phyloP scores from a whole-genome alignment of 192 early-diverging fungal genomes.

The Helicostylum pulchrum region DNA sequence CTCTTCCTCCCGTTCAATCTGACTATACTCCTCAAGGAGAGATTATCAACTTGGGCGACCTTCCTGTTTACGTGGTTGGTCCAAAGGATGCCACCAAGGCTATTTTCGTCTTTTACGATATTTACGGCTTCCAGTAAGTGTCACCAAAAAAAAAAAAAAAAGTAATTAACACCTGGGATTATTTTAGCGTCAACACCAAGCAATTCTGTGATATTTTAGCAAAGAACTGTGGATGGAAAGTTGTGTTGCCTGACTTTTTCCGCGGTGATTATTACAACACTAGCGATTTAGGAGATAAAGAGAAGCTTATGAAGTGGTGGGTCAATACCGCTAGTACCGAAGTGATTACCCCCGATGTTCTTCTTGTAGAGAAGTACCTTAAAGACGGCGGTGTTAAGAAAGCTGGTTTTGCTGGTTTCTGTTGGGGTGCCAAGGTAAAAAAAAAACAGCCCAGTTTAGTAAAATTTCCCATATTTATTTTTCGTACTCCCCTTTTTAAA shows the following conservation, averaged over 20 bases:
- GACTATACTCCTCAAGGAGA: constrained; percentile 30
- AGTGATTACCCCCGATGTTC: constrained; percentile 13
- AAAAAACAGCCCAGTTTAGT: too few relatives aligned
- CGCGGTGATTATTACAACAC: constrained; percentile 39
- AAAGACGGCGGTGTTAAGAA: constrained; percentile 38
- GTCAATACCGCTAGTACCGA: background rate
- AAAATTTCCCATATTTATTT: background rate
- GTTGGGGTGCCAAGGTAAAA: constrained; percentile 63
- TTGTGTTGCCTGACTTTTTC: constrained; percentile 69
- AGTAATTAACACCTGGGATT: background rate
- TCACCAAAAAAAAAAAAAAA: background rate
- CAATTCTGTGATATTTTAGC: constrained; percentile 62
- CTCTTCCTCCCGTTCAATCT: constrained; percentile 24
- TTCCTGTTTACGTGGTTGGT: constrained; percentile 30
- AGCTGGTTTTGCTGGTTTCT: constrained; percentile 61
- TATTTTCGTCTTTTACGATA: constrained; percentile 66
- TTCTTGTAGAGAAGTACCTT: constrained; percentile 33
- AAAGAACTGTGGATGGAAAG: constrained; percentile 49
- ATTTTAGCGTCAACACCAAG: constrained; percentile 48
- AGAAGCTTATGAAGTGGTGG: constrained; percentile 39
- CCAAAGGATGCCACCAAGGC: constrained; percentile 51
- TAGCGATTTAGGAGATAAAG: constrained; percentile 38
- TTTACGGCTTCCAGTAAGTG: constrained; percentile 57
- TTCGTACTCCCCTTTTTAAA: background rate
- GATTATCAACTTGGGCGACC: constrained; percentile 21